These are phyloP conservation scores for Apophysomyces elegans DNA, from an alignment of 371 early-diverging fungal genomes.

Conservation along the genomic window DNA sequence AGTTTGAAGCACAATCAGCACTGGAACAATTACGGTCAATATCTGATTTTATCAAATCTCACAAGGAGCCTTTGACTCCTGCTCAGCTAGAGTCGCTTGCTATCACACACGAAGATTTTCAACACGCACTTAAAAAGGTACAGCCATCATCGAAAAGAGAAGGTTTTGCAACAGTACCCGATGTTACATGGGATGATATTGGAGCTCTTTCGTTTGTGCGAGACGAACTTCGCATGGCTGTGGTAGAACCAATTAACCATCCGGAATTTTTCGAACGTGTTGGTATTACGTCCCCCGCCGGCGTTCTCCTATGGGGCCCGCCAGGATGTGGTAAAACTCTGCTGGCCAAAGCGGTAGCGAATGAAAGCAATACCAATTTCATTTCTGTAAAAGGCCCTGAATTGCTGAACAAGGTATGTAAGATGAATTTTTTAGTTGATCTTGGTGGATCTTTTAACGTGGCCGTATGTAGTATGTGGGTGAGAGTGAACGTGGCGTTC, in stretches of 20 bases:
- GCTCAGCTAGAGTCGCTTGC: conserved; percentile 87
- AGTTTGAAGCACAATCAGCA: conserved; percentile 59
- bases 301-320: conserved; percentile 99
- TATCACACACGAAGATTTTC: conserved; percentile 89
- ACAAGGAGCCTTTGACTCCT: conserved; percentile 75
- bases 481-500: conserved; percentile 97
- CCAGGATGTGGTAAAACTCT: conserved; percentile 99
- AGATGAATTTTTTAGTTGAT: not conserved
- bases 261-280: conserved; percentile 92
- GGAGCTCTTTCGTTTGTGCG: conserved; percentile 89
- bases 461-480: conserved; percentile 88
- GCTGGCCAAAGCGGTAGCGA: conserved; percentile 98
- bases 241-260: conserved; percentile 95
- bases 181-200: conserved; percentile 95
- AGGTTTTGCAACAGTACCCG: conserved; percentile 98
- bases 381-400: conserved; percentile 99
- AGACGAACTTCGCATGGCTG: conserved; percentile 94
- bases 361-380: conserved; percentile 97
- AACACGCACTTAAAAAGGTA: conserved; percentile 87
- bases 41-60: conserved; percentile 71
- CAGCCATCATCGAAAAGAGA: conserved; percentile 98
- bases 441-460: not conserved
- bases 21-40: conserved; percentile 70
- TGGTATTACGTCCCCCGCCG: conserved; percentile 94
- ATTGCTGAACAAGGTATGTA: conserved; percentile 89